Conservation (phyloP, 1,139 yeast genomes). For the Nakaseomyces glabratus region DNA sequence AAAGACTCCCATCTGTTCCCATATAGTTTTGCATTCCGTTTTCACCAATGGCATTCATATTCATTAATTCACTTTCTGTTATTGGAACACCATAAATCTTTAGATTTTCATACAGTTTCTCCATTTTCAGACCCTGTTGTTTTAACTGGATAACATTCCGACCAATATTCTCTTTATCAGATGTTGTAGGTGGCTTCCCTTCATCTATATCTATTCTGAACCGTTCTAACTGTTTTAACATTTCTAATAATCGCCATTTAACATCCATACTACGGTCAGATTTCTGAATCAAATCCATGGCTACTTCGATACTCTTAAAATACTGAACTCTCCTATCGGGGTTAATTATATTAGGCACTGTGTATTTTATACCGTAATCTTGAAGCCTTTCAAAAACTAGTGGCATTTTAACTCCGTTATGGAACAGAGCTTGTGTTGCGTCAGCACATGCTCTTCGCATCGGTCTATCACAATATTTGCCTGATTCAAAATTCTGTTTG, state of each 20-base stretch:
- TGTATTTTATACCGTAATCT: constrained; percentile 22
- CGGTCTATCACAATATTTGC: constrained; percentile 10
- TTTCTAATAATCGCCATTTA: constrained; percentile 16
- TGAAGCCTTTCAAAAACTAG: constrained; percentile 22
- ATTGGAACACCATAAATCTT: constrained; percentile 18
- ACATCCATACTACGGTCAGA: constrained; percentile 15
- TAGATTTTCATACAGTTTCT: constrained; percentile 21
- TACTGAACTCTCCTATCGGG: constrained; percentile 22
- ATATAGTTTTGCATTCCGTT: neutral
- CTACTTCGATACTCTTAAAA: constrained; percentile 23
- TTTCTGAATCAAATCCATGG: constrained; percentile 17
- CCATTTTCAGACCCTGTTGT: constrained; percentile 26
- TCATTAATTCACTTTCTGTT: constrained; percentile 13
- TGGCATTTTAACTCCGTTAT: constrained; percentile 30
- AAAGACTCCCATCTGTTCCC: neutral
- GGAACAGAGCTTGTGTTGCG: constrained; percentile 19
- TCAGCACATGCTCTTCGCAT: constrained; percentile 16
- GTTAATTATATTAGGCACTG: constrained; percentile 12
- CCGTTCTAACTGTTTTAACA: constrained; percentile 15
- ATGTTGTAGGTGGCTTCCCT: constrained; percentile 21
- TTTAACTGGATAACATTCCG: constrained; percentile 16
- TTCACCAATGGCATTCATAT: neutral
- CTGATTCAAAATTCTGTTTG: constrained; percentile 18
- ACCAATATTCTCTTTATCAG: constrained; percentile 12
- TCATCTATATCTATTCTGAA: constrained; percentile 21